Percentiles rank a stretch among this genome's conserved stretches.
Evolutionary conservation across 2,329 filamentous ascomycete species (phyloP).

Genomic region (Gaeumannomyces sp.): DNA sequence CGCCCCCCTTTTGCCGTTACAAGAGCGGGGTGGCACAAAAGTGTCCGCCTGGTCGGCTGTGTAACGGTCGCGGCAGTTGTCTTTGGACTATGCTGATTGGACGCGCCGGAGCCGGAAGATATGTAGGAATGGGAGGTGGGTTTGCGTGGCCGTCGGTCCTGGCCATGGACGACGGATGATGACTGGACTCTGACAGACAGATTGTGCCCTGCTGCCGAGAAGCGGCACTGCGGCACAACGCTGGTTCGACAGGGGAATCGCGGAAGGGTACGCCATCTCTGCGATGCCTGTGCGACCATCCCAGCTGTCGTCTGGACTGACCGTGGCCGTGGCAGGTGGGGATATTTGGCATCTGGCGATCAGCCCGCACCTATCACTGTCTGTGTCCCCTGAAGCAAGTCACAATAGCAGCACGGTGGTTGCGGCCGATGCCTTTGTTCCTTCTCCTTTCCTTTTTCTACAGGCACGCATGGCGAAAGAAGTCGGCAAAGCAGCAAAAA

Average conservation of each 20-base stretch:
- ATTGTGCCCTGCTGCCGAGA: neutral
- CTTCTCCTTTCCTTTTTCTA: too few species aligned
- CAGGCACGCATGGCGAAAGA: neutral
- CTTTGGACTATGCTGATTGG: conserved; percentile 1
- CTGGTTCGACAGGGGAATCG: neutral
- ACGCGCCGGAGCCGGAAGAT: neutral
- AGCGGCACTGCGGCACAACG: neutral
- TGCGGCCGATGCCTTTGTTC: too few species aligned
- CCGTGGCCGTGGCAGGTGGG: too few species aligned
- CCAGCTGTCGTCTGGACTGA: neutral
- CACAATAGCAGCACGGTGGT: too few species aligned
- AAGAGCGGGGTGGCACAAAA: neutral
- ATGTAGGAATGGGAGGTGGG: neutral
- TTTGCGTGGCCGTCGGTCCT: neutral
- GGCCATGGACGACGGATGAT: neutral
- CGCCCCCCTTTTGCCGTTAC: neutral
- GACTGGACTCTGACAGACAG: neutral
- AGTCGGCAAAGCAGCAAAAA: neutral
- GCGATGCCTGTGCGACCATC: neutral
- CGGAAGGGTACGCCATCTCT: neutral
- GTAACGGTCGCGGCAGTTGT: neutral
- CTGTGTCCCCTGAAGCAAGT: too few species aligned
- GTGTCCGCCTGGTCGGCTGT: neutral
- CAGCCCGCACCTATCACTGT: neutral
- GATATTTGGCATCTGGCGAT: neutral